Evolutionary conservation across 208 protist genomes (phyloP), one percentile per base, ranked within the genome.

Genomic region (Phytomonas sp.): DNA sequence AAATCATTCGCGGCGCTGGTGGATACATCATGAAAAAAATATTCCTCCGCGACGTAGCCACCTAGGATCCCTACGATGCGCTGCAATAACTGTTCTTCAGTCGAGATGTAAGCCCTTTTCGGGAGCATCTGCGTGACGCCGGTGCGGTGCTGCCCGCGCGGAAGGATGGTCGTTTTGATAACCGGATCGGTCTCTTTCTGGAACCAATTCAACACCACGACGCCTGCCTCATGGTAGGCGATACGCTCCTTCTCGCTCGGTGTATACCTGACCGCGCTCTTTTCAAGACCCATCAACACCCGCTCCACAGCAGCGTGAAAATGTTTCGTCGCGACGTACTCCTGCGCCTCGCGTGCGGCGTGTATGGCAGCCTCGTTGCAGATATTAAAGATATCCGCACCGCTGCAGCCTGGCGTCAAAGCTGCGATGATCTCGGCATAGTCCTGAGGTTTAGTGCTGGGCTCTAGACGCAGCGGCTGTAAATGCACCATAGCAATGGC

Each of bases 291-390:
- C 32, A 97, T 94, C 63, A 99, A 90, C 23, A 99, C 89, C 8
- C 97, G 89, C 66, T 99, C 97, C 36, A 97, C 90, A 34, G 97
- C 97, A 45, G 83, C 69, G 76, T 98, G 90, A 78, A 99, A 98
- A 78, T 98, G 81, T 23, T 68, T 60, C 16, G 86, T 59, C 10
- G 74, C 70, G 14, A 99, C 96, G 31, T 65, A 42, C 36, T 82
- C 67, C 36, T 88, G 87, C 56, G 70, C 73, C 60, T 89, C 71
- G 33, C 98, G 84, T 30, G 96, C 95, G 5, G 97, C 97, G 66
- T 97, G 93, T 45, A 99, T 89, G 14, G 97, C 98, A 4, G 95
- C 96, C 87, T 99, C 97, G 75, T 99, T 99, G 84, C 94, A 98
- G 4, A 99, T 90, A 77, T 99, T 99, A 70, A 96, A 97, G 73